These are phyloP conservation scores for Scleromitrula shiraiana DNA, from an alignment of 2,329 filamentous ascomycete genomes.

Conservation along the genomic window DNA sequence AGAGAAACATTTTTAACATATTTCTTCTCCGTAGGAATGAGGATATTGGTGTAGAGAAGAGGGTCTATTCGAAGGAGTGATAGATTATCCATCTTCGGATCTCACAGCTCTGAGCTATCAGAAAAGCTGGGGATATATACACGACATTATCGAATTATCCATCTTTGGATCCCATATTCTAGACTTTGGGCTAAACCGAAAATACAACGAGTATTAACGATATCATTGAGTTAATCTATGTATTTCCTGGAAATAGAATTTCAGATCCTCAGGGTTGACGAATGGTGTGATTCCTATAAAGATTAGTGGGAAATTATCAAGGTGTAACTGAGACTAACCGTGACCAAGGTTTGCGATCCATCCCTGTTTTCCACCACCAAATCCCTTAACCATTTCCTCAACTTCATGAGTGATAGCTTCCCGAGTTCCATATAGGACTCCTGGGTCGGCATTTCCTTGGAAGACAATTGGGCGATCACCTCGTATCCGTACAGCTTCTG, in stretches of 20 bases:
- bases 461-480: conserved; percentile 67
- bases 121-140: too few species aligned
- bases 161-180: too few species aligned
- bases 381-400: conserved; percentile 79
- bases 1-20: neutral
- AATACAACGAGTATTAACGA: too few species aligned
- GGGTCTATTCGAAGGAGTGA: conserved; percentile 33
- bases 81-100: neutral
- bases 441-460: conserved; percentile 94
- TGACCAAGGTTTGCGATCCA: conserved; percentile 98
- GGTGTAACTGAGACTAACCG: conserved; percentile 47
- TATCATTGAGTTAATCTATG: conserved; percentile 51
- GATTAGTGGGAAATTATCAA: conserved; percentile 17
- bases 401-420: conserved; percentile 76
- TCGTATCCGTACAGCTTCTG: conserved; percentile 72
- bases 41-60: conserved; percentile 45
- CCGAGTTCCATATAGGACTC: conserved; percentile 78
- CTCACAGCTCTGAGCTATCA: too few species aligned
- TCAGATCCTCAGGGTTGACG: conserved; percentile 87
- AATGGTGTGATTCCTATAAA: conserved; percentile 77
- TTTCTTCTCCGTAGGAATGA: conserved; percentile 40
- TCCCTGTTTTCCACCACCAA: conserved; percentile 70
- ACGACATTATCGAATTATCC: too few species aligned
- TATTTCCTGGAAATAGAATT: conserved; percentile 89
- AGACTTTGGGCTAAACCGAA: too few species aligned